These are phyloP conservation scores for Aspergillus amoenus DNA, from an alignment of 2,329 filamentous ascomycete species.

Conservation along the genomic window DNA sequence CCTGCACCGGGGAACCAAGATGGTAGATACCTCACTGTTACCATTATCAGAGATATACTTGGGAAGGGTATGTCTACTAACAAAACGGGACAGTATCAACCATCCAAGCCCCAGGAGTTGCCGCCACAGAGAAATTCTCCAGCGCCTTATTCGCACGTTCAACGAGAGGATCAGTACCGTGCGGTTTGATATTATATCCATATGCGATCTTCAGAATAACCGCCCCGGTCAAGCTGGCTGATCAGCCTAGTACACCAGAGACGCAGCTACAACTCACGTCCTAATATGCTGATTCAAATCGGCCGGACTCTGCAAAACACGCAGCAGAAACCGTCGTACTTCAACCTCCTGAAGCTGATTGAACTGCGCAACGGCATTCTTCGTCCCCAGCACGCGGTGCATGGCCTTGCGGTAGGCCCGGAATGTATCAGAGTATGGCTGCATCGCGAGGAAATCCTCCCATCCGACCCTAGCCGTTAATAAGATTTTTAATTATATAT, in stretches of 20 bases:
- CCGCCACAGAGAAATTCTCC: slow-evolving; percentile 40
- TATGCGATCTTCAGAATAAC: slow-evolving; percentile 46
- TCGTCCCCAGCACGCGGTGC: slow-evolving; percentile 46
- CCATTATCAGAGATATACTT: too few relatives aligned
- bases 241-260: not conserved
- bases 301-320: slow-evolving; percentile 40
- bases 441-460: slow-evolving; percentile 36
- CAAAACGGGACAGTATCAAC: slow-evolving; percentile 47
- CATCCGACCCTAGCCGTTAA: slow-evolving; percentile 31
- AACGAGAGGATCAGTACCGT: slow-evolving; percentile 34
- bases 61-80: not conserved
- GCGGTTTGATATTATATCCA: slow-evolving; percentile 27
- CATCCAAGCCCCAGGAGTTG: slow-evolving; percentile 43
- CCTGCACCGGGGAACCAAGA: slow-evolving; percentile 47
- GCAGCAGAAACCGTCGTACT: slow-evolving; percentile 43
- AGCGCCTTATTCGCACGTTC: slow-evolving; percentile 42
- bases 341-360: slow-evolving; percentile 46
- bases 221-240: slow-evolving; percentile 31
- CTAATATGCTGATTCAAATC: slow-evolving; percentile 44
- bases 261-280: slow-evolving; percentile 10
- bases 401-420: slow-evolving; percentile 47
- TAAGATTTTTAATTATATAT: too few relatives aligned
- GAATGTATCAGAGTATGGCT: slow-evolving; percentile 37
- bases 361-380: slow-evolving; percentile 38
- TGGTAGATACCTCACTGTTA: slow-evolving; percentile 36